Evolutionary conservation across 805 yeast species (phyloP).

Genomic region (Myxozyma lipomycoides): DNA sequence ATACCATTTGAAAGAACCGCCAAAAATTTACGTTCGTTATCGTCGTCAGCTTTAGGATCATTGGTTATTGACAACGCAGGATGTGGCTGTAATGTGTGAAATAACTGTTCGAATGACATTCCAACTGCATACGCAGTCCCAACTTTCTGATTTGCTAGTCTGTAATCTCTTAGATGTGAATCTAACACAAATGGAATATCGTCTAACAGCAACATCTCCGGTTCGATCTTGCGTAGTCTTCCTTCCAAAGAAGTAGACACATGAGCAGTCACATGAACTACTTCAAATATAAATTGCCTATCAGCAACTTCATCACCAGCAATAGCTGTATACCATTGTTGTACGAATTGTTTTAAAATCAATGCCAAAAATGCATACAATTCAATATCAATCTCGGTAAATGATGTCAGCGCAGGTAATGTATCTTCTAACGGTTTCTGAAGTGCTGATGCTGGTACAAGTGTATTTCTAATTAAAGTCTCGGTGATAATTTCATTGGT

Average conservation of each 20-base stretch:
- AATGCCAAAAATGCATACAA: slow-evolving; percentile 48
- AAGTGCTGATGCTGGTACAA: slow-evolving; percentile 23
- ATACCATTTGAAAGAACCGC: slow-evolving; percentile 39
- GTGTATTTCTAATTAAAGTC: slow-evolving; percentile 21
- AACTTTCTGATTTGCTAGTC: slow-evolving; percentile 33
- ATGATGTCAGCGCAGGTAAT: slow-evolving; percentile 26
- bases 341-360: slow-evolving; percentile 46
- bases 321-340: slow-evolving; percentile 45
- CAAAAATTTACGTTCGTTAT: slow-evolving; percentile 37
- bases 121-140: slow-evolving; percentile 38
- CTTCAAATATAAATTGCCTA: slow-evolving; percentile 43
- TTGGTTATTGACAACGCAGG: slow-evolving; percentile 34
- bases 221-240: slow-evolving; percentile 35
- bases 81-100: slow-evolving; percentile 39
- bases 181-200: slow-evolving; percentile 45
- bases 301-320: slow-evolving; percentile 38
- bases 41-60: slow-evolving; percentile 11
- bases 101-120: slow-evolving; percentile 37
- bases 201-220: slow-evolving; percentile 42
- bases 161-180: slow-evolving; percentile 38
- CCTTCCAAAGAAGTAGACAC: slow-evolving; percentile 42
- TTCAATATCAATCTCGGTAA: slow-evolving; percentile 42
- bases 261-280: slow-evolving; percentile 42
- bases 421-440: slow-evolving; percentile 21
- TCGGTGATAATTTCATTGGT: slow-evolving; percentile 5